Evolutionary conservation across 805 yeast species (phyloP).

Genomic region (Yueomyces sinensis): DNA sequence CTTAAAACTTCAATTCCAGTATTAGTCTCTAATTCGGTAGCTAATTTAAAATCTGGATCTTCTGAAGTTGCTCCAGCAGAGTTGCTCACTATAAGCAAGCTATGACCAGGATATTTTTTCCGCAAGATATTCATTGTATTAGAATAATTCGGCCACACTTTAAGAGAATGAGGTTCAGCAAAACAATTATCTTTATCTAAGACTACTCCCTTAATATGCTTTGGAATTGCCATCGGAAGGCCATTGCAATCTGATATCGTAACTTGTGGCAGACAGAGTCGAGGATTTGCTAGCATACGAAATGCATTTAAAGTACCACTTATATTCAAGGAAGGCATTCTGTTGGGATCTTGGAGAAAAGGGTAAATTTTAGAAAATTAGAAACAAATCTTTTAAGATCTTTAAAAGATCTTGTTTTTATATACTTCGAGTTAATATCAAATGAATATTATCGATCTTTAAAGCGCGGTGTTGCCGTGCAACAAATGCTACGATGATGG

Average conservation of each 20-base stretch:
- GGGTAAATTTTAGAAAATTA: too few species aligned
- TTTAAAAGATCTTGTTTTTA: too few species aligned
- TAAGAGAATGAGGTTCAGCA: slow-evolving; percentile 68
- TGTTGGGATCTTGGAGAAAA: too few species aligned
- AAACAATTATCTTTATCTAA: slow-evolving; percentile 94
- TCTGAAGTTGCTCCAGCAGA: slow-evolving; percentile 78
- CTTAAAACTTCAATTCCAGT: slow-evolving; percentile 61
- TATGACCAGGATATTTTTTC: slow-evolving; percentile 45
- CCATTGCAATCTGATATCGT: slow-evolving; percentile 44
- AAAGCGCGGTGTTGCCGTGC: too few species aligned
- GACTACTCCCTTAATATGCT: slow-evolving; percentile 57
- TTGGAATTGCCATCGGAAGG: slow-evolving; percentile 38
- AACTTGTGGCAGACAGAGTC: slow-evolving; percentile 55
- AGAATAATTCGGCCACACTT: slow-evolving; percentile 64
- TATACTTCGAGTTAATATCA: too few species aligned
- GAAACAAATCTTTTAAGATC: too few species aligned
- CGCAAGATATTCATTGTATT: slow-evolving; percentile 43
- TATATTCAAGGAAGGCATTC: slow-evolving; percentile 35
- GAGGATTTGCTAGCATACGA: slow-evolving; percentile 40
- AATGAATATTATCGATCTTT: too few species aligned
- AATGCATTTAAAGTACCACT: slow-evolving; percentile 67
- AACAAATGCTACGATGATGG: too few species aligned
- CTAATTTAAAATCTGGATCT: slow-evolving; percentile 48
- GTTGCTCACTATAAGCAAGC: slow-evolving; percentile 69
- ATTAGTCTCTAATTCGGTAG: slow-evolving; percentile 41